Base-by-base conservation (phyloP, 306 rosid species). In the Prunus kanzakura region DNA sequence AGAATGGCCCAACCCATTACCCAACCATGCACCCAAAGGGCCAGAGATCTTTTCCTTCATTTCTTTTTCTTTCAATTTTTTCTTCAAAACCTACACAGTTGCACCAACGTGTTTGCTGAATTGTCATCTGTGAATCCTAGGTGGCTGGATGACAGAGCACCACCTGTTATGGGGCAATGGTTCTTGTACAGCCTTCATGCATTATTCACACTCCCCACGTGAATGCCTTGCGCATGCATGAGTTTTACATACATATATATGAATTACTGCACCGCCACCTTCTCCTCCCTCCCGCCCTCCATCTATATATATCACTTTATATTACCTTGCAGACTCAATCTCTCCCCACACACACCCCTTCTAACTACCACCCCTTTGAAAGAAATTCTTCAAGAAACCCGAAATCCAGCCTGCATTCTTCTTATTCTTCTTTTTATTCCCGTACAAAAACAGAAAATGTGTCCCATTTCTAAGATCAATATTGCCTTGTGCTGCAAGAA, bases 201-300 rank as follows among this genome's bases (percentile, higher is more conserved):
- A 66, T 52, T 11, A 30, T 14, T 78, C 83, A 81, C 88, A 57
- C 78, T 75, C 79, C 25, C 4, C 84, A 73, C 82, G 80, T 20
- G 83, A 16, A 38, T 60, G 16, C 23, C 88, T 47, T 69, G 75
- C 41, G 87, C 69, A 71, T 15, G 13, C 47, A 61, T 11, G 61
- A 76, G 58, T 29, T n/a, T 29, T 6, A 62, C 45, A 15, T 62
- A 18, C 67, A 29, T 30, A 15, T 60, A 38, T 38, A 38, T 38
- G 16, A 47, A 47, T 10, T 47, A 3, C 15, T 47, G 51, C 14
- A 13, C 51, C 14, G 51, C 11, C 9, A 47, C 38, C 22, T 61
- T 58, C 46, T 35, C 43, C 55, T 41, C 55, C 35, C 43, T 49
- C 25, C 15, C 19, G 29, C 29, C 29, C 29, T 2, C 29, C 29